Conservation (phyloP, 495 filamentous ascomycete species). For the Hypoxylon fuscum region DNA sequence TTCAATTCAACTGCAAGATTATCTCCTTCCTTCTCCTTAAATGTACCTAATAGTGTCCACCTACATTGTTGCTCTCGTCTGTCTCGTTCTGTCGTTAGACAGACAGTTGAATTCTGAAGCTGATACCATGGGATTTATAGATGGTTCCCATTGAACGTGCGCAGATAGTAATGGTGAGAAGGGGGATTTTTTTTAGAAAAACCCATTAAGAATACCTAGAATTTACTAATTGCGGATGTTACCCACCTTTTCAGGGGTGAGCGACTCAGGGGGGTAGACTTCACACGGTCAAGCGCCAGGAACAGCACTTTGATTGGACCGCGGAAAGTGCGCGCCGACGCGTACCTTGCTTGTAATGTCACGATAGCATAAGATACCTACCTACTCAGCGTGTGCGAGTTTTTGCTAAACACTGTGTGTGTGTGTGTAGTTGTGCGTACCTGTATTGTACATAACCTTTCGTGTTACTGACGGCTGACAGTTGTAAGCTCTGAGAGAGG, state of each 20-base stretch:
- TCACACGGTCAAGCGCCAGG: slow-evolving; percentile 53
- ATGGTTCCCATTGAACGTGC: too few species aligned
- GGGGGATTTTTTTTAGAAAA: too few species aligned
- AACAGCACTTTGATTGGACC: slow-evolving; percentile 56
- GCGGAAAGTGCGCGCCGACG: slow-evolving; percentile 46
- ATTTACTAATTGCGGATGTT: slow-evolving; percentile 9
- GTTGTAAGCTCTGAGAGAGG: background rate
- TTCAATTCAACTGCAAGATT: background rate
- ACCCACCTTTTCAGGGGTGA: slow-evolving; percentile 26
- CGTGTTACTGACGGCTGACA: slow-evolving; percentile 2
- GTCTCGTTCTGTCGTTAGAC: background rate
- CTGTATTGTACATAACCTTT: slow-evolving; percentile 5
- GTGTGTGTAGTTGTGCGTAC: too few species aligned
- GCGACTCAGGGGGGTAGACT: slow-evolving; percentile 9
- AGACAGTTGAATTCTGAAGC: background rate
- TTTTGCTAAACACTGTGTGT: slow-evolving; percentile 3
- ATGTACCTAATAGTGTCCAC: background rate
- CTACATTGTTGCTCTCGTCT: background rate
- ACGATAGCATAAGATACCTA: slow-evolving; percentile 2
- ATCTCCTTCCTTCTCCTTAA: background rate
- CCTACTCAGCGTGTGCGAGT: background rate
- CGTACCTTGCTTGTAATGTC: slow-evolving; percentile 24
- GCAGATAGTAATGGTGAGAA: too few species aligned
- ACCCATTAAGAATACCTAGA: background rate
- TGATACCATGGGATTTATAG: background rate